Evolutionary conservation across 106 monocot genomes (phyloP).

Genomic region (Dioscorea dumetorum): DNA sequence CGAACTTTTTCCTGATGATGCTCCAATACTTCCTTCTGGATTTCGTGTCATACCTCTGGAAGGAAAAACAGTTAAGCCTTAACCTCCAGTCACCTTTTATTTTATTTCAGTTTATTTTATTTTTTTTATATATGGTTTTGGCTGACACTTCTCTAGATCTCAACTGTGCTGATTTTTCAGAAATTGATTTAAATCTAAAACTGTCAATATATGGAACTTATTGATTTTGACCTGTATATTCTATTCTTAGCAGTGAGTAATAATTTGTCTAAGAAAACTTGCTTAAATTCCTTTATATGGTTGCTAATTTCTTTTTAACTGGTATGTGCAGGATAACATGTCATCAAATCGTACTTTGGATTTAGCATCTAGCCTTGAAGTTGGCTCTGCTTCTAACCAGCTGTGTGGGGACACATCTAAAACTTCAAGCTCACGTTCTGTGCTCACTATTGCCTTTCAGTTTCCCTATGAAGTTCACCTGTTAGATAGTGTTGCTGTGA

Average conservation of each 20-base stretch:
- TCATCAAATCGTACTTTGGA: constrained; percentile 68
- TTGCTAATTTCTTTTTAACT: too few species aligned
- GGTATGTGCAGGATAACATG: constrained; percentile 32
- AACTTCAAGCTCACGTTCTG: constrained; percentile 39
- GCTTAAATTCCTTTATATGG: too few species aligned
- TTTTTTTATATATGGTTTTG: too few species aligned
- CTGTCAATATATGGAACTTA: too few species aligned
- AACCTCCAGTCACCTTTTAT: too few species aligned
- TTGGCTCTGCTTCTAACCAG: constrained; percentile 34
- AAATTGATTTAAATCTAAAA: too few species aligned
- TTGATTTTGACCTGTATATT: too few species aligned
- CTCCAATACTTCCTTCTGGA: constrained; percentile 79
- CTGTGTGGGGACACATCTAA: constrained; percentile 12
- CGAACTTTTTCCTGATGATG: constrained; percentile 89
- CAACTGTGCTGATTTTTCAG: too few species aligned
- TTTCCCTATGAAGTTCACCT: constrained; percentile 80
- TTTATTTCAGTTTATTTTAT: too few species aligned
- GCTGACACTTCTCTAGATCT: too few species aligned
- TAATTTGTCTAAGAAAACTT: too few species aligned
- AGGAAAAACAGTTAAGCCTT: constrained; percentile 64
- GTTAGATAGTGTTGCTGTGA: constrained; percentile 65
- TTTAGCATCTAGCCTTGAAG: constrained; percentile 83
- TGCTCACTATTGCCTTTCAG: constrained; percentile 88
- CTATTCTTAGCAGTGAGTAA: too few species aligned
- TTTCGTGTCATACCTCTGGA: constrained; percentile 83